Percentiles rank a stretch among this genome's conserved stretches.
phyloP scores from a whole-genome alignment of 352 stramenopile species.

The Phytopythium delawarense region DNA sequence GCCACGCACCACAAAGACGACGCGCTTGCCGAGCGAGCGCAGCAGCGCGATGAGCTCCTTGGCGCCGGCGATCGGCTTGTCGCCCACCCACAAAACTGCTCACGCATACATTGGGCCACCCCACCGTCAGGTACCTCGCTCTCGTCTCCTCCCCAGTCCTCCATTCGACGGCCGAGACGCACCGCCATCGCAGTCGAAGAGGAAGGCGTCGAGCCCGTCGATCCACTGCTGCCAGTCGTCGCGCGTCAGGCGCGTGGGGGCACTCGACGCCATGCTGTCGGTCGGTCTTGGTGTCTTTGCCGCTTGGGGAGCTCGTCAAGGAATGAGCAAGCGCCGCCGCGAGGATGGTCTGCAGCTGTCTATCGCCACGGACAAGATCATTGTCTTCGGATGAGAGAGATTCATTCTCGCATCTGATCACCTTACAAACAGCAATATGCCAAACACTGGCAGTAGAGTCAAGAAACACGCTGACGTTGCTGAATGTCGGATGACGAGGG shows the following conservation, averaged over 20 bases:
- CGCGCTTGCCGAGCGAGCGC: conserved; percentile 71
- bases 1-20: conserved; percentile 72
- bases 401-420: not conserved
- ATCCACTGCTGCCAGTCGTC: conserved; percentile 58
- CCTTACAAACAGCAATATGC: not conserved
- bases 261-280: conserved; percentile 12
- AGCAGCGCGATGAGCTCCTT: conserved; percentile 60
- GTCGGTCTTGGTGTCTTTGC: not conserved
- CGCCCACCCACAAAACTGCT: conserved; percentile 64
- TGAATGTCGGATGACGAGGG: no score
- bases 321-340: not conserved
- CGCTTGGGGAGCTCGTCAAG: conserved; percentile 5
- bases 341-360: not conserved
- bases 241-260: conserved; percentile 31
- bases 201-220: conserved; percentile 57
- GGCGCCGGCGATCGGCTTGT: conserved; percentile 57
- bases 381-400: not conserved
- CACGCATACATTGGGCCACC: not conserved
- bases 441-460: not conserved
- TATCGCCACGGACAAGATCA: not conserved
- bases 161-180: not conserved
- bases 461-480: not conserved
- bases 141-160: no score
- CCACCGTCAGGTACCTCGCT: not conserved
- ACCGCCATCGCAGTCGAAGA: conserved; percentile 86